These are phyloP conservation scores for Tilletia horrida DNA, from an alignment of 1,284 basidiomycete genomes.

Conservation along the genomic window DNA sequence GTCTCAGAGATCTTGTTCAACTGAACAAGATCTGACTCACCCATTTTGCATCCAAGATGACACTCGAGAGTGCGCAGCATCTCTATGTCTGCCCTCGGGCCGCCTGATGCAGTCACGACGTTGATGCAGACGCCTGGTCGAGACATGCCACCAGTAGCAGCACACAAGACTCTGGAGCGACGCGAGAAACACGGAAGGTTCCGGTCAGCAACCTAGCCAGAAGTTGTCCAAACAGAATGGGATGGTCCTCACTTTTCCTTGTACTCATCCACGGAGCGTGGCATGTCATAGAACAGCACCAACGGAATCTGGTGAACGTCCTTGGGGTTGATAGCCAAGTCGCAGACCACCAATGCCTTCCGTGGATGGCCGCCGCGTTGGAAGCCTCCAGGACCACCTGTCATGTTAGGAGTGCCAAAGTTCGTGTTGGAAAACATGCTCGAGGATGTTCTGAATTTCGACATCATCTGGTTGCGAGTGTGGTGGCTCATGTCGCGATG, in stretches of 20 bases:
- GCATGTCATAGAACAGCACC: conserved; percentile 76
- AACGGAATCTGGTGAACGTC: conserved; percentile 85
- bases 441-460: conserved; percentile 68
- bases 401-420: conserved; percentile 63
- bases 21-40: conserved; percentile 22
- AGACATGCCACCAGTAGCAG: conserved; percentile 73
- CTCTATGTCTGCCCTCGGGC: conserved; percentile 72
- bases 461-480: conserved; percentile 72
- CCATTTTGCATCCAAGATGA: conserved; percentile 53
- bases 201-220: too few species aligned
- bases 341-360: conserved; percentile 78
- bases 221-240: too few species aligned
- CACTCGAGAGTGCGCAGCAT: conserved; percentile 96
- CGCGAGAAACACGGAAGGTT: not conserved
- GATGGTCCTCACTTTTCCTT: conserved; percentile 64
- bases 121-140: conserved; percentile 85
- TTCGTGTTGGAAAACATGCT: conserved; percentile 38
- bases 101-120: conserved; percentile 91
- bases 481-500: conserved; percentile 80
- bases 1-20: not conserved
- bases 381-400: conserved; percentile 56
- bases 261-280: conserved; percentile 92
- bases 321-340: conserved; percentile 80
- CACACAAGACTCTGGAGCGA: conserved; percentile 59
- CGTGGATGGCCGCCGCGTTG: conserved; percentile 37